Evolutionary conservation across 164 flowering plant genomes (phyloP).

Genomic region (Tetrastigma voinierianum): DNA sequence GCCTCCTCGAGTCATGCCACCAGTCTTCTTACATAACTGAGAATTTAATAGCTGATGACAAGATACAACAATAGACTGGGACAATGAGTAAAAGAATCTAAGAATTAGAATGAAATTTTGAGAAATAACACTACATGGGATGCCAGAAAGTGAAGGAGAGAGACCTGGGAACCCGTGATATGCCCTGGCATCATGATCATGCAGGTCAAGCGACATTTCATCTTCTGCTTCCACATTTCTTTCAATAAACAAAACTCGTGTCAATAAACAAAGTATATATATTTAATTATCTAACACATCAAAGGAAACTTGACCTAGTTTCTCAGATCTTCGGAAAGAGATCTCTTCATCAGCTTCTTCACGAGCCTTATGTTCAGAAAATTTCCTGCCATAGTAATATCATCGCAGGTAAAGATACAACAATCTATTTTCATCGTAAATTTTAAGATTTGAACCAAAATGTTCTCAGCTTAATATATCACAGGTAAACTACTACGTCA

Average conservation of each 20-base stretch:
- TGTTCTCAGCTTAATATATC: too few relatives aligned
- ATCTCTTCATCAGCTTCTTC: conserved; percentile 69
- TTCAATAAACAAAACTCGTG: conserved; percentile 5
- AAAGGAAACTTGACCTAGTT: conserved; percentile 36
- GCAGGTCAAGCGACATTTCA: conserved; percentile 48
- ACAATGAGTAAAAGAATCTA: not conserved
- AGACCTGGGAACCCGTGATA: conserved; percentile 44
- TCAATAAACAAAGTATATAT: too few relatives aligned
- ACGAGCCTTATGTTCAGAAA: conserved; percentile 47
- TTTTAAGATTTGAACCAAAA: too few relatives aligned
- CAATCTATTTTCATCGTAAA: too few relatives aligned
- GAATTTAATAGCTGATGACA: conserved; percentile 43
- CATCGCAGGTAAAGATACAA: too few relatives aligned
- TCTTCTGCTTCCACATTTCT: conserved; percentile 33
- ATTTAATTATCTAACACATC: too few relatives aligned
- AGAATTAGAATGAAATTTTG: not conserved
- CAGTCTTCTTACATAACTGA: conserved; percentile 48
- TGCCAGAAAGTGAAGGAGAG: conserved; percentile 55
- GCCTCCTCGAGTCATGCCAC: too few relatives aligned
- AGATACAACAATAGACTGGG: not conserved
- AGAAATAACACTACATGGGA: conserved; percentile 28
- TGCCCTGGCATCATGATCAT: conserved; percentile 38
- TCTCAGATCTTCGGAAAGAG: conserved; percentile 44
- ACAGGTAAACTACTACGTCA: too few relatives aligned
- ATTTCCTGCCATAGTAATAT: conserved; percentile 50